Percentiles rank a stretch among this genome's conserved stretches.
Conservation (phyloP, 306 rosid species). For the Echinosophora koreensis region DNA sequence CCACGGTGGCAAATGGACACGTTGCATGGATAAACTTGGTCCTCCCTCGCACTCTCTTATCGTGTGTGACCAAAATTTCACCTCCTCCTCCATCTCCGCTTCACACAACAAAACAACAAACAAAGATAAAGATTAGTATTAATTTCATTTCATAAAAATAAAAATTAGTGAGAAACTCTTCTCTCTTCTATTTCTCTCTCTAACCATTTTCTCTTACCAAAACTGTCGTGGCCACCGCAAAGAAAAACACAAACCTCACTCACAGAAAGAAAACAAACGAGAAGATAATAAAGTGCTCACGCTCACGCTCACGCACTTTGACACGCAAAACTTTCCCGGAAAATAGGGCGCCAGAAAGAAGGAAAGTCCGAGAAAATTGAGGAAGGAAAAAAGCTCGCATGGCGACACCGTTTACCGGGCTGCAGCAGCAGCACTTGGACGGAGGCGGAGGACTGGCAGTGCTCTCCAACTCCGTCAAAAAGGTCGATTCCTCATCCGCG, state of each 20-base stretch:
- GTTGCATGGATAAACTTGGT: slow-evolving; percentile 49
- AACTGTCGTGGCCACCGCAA: slow-evolving; percentile 25
- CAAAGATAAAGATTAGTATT: not conserved
- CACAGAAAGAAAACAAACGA: not conserved
- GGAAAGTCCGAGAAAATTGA: slow-evolving; percentile 13
- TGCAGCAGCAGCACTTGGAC: slow-evolving; percentile 56
- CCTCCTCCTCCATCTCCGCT: slow-evolving; percentile 54
- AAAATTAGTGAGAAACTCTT: slow-evolving; percentile 38
- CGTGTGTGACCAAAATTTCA: slow-evolving; percentile 41
- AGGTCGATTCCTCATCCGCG: slow-evolving; percentile 69
- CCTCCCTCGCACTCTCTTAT: slow-evolving; percentile 41
- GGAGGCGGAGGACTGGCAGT: slow-evolving; percentile 88
- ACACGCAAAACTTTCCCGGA: slow-evolving; percentile 8
- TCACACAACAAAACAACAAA: not conserved
- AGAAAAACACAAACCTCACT: slow-evolving; percentile 24
- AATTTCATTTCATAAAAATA: slow-evolving; percentile 3
- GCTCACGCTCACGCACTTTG: slow-evolving; percentile 20
- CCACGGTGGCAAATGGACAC: slow-evolving; percentile 54
- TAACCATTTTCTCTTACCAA: slow-evolving; percentile 18
- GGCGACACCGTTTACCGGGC: slow-evolving; percentile 78
- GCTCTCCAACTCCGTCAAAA: slow-evolving; percentile 68
- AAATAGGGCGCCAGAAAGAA: slow-evolving; percentile 23
- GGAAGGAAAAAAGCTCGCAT: slow-evolving; percentile 46
- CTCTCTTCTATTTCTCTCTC: slow-evolving; percentile 8
- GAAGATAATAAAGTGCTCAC: not conserved